phyloP scores from a whole-genome alignment of 2,329 filamentous ascomycete genomes.

The Cladophialophora exuberans region DNA sequence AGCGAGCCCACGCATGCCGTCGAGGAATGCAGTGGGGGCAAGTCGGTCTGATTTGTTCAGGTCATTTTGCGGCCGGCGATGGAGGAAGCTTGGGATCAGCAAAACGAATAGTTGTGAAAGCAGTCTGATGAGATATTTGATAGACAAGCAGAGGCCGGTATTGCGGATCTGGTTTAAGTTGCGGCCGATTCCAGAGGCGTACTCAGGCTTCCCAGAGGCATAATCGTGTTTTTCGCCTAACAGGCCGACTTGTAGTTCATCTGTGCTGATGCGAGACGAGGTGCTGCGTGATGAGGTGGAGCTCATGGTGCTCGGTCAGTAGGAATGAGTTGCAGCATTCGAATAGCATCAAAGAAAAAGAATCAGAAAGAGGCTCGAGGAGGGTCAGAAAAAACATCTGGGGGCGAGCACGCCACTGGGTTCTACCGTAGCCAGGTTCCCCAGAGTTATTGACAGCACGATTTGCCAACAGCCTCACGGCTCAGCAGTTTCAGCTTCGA shows the following conservation, averaged over 20 bases:
- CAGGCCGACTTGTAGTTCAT: slow-evolving; percentile 17
- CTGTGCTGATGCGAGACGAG: slow-evolving; percentile 22
- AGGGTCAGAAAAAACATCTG: too few species aligned
- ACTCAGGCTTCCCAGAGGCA: slow-evolving; percentile 8
- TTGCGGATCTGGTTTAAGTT: slow-evolving; percentile 1
- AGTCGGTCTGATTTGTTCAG: slow-evolving; percentile 8
- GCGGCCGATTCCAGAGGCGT: not conserved
- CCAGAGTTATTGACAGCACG: too few species aligned
- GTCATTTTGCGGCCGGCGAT: slow-evolving; percentile 11
- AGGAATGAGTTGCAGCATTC: not conserved
- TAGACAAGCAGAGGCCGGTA: slow-evolving; percentile 10
- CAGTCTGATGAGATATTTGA: slow-evolving; percentile 12
- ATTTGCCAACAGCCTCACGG: too few species aligned
- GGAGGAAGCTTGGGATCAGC: slow-evolving; percentile 24
- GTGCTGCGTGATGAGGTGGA: slow-evolving; percentile 12
- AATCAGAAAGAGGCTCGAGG: not conserved
- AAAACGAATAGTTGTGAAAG: slow-evolving; percentile 9
- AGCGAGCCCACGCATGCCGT: slow-evolving; percentile 50
- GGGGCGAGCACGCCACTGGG: too few species aligned
- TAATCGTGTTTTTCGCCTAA: slow-evolving; percentile 19
- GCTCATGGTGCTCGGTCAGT: slow-evolving; percentile 12
- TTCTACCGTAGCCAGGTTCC: too few species aligned
- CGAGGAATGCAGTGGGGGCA: slow-evolving; percentile 36
- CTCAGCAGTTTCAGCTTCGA: too few species aligned
- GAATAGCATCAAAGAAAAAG: not conserved